Base-by-base conservation (phyloP, 1,284 basidiomycete species). In the Blastosporella zonata region DNA sequence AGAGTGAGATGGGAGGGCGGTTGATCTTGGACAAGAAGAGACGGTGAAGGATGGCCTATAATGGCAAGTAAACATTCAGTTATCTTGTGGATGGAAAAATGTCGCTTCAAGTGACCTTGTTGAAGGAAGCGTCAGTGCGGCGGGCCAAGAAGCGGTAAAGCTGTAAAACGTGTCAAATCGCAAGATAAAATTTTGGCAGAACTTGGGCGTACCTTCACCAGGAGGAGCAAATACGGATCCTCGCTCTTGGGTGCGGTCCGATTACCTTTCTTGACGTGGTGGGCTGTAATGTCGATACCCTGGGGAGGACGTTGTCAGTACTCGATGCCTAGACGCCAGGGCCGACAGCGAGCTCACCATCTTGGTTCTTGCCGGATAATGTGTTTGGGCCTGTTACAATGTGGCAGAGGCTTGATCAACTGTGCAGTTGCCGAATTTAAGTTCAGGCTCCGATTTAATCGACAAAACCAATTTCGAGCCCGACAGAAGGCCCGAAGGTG, bases 141-240 rank as follows among this genome's bases (percentile, higher is more conserved):
- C 97, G 90, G 58, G 96, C 95, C 58, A 99, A 80, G 86, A 99
- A 99, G 66, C 96, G 93, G 82, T 99, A 99, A 60, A 99, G 85
- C 96, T 97, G 62, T 33, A 55, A 23, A 52, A 60, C 28, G 50
- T 6, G 35, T 54, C 47, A 58, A 47, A 50, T 48, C 38, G 43
- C 20, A 7, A 7, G 17, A 20, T 12, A 44, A 33, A 57, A 43
- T 50, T 27, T 31, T 20, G 31, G 36, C 3, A 55, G 41, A 46
- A 39, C 12, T 18, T 35, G 66, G 73, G 18, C 29, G 58, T 66
- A 94, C 94, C 85, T 99, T 98, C 74, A 99, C 96, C 57, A 99
- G 87, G 66, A 98, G 84, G 68, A 97, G 87, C 65, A 99, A 85
- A 78, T 99, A 98, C 29, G 96, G 95, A 75, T 99, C 96, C 90